Evolutionary conservation across 257 asterid species (phyloP), one percentile per base, ranked within the genome.

Genomic region (Solanum tacnaense): DNA sequence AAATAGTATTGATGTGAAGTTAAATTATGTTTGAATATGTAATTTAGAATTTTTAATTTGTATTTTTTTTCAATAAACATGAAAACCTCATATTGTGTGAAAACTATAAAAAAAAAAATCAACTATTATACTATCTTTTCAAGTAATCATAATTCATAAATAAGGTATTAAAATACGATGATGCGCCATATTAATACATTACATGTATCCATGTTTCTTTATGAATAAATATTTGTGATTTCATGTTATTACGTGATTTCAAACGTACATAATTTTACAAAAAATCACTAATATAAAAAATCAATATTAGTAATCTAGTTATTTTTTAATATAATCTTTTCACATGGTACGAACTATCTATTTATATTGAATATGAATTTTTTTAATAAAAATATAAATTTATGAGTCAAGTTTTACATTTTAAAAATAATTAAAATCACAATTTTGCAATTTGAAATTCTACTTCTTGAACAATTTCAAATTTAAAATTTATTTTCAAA

Each of bases 381-480:
- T 56, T 58, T 20, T 6, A 18, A 56, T 6, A 7, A 56, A 56
- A 16, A 7, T 58, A 7, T 7, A 58, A 60, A 9, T 9, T 23
- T 23, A 21, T 60, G 2, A 23, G 29, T 60, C 29, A 23, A 60
- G 4, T 60, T 60, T 60, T 60, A 60, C 27, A 56, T 56, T 52
- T 56, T 18, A 6, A 56, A 56, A 15, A 13, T 1, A 60, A 60
- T 21, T 60, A 23, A 60, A 21, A 60, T 60, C 29, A 23, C 3
- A 60, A 60, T 60, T 60, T 60, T 60, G 13, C 13, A 60, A 65
- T n/a, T 25, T n/a, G 6, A n/a, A 65, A 65, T 65, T n/a, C 1
- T 62, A 1, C 70, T 1, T 9, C 16, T 9, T 0, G 0, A 23
- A n/a, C 0, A 23, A 62, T 4, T n/a, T n/a, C 0, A n/a, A 0